phyloP scores from a whole-genome alignment of 2,329 filamentous ascomycete species.

The Colletotrichum sp. region DNA sequence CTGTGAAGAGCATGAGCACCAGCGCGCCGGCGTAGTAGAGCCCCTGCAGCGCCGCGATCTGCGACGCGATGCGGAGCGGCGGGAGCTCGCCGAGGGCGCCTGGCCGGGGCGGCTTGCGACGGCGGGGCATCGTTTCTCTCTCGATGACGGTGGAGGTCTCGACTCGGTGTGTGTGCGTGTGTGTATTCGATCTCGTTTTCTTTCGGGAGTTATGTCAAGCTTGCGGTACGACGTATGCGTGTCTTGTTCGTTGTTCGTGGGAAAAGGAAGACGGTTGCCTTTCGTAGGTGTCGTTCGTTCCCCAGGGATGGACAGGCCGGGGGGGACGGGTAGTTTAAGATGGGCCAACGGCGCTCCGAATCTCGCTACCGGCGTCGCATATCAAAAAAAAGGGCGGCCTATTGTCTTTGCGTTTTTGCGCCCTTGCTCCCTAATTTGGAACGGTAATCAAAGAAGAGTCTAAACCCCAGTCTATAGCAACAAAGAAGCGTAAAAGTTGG shows the following conservation, averaged over 20 bases:
- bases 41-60: conserved; percentile 62
- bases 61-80: conserved; percentile 62
- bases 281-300: background rate
- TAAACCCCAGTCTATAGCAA: background rate
- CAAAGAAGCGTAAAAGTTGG: background rate
- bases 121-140: conserved; percentile 52
- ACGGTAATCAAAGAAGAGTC: background rate
- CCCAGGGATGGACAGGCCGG: background rate
- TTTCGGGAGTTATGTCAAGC: background rate
- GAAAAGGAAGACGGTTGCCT: background rate
- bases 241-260: background rate
- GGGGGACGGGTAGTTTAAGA: background rate
- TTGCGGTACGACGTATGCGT: background rate
- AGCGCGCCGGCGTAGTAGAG: conserved; percentile 59
- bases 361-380: conserved; percentile 17
- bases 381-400: background rate
- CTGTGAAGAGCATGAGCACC: conserved; percentile 61
- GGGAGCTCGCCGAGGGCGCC: conserved; percentile 67
- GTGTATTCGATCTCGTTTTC: background rate
- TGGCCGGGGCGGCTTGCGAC: conserved; percentile 62
- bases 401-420: background rate
- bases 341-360: background rate
- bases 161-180: background rate
- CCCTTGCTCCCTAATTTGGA: background rate
- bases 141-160: background rate